Conservation (phyloP, 345 rosid species). For the Acer saccharum region DNA sequence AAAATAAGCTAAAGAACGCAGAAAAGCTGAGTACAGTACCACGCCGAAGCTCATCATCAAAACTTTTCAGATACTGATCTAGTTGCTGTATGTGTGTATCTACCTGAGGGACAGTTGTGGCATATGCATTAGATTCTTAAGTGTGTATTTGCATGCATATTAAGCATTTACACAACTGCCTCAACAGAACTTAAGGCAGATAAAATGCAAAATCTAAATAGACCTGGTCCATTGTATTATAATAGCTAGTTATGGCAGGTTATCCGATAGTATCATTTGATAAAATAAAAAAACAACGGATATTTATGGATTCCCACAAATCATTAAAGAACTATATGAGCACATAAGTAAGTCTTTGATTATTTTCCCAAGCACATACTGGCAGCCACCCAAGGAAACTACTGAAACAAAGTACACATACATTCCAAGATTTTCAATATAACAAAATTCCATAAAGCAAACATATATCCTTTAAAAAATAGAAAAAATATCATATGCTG, state of each 20-base stretch:
- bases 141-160: not conserved
- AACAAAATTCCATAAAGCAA: not conserved
- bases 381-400: not conserved
- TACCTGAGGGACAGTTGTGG: slow-evolving; percentile 55
- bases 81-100: slow-evolving; percentile 93
- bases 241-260: not conserved
- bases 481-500: not conserved
- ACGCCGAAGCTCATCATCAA: slow-evolving; percentile 76
- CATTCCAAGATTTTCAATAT: not conserved
- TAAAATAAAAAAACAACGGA: not conserved
- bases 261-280: not conserved
- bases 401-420: not conserved
- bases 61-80: slow-evolving; percentile 83
- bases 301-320: slow-evolving; percentile 9
- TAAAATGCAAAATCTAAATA: not conserved
- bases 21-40: slow-evolving; percentile 43
- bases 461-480: not conserved
- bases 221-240: not conserved
- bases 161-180: not conserved
- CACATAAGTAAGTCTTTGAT: not conserved
- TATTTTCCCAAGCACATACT: not conserved
- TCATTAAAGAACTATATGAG: not conserved
- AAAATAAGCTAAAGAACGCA: not conserved
- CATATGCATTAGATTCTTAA: slow-evolving; percentile 9
- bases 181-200: not conserved